Evolutionary conservation across 2,329 filamentous ascomycete species (phyloP).

Genomic region (Arthrobotrys conoides): DNA sequence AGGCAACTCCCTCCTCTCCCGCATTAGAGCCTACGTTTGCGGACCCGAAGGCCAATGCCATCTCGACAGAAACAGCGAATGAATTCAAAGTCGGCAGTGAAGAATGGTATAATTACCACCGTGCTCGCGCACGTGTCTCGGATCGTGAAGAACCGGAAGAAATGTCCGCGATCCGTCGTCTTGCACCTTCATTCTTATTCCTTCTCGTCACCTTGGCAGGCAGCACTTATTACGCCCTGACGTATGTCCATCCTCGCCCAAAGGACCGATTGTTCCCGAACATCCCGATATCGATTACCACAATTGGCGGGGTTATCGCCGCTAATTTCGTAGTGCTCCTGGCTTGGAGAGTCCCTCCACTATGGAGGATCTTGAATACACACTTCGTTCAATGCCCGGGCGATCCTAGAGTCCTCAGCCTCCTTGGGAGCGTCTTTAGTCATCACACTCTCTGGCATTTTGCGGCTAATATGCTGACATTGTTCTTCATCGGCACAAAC

Average conservation of each 20-base stretch:
- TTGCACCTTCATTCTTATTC: constrained; percentile 66
- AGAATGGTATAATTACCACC: constrained; percentile 50
- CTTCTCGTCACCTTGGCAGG: constrained; percentile 65
- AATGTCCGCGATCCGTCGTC: constrained; percentile 63
- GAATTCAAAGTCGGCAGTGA: constrained; percentile 39
- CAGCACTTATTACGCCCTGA: constrained; percentile 65
- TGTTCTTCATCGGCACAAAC: constrained; percentile 77
- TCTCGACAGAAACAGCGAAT: constrained; percentile 2
- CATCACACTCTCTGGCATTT: constrained; percentile 77
- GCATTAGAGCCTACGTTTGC: constrained; percentile 1
- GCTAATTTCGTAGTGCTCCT: constrained; percentile 73
- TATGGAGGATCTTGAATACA: constrained; percentile 78
- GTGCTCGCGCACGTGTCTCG: constrained; percentile 23
- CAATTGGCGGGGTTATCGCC: constrained; percentile 75
- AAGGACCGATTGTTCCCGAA: constrained; percentile 73
- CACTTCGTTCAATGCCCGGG: constrained; percentile 78
- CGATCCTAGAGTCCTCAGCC: constrained; percentile 74
- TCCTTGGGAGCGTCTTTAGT: constrained; percentile 78
- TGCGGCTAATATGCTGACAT: constrained; percentile 75
- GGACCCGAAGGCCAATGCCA: constrained; percentile 15
- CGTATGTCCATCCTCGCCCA: constrained; percentile 69
- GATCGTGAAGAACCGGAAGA: constrained; percentile 48
- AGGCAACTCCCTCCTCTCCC: neutral
- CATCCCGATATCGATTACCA: constrained; percentile 75
- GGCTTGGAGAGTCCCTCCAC: constrained; percentile 75